Conservation (phyloP, 108 stramenopile species). For the Nitzschia sp. region DNA sequence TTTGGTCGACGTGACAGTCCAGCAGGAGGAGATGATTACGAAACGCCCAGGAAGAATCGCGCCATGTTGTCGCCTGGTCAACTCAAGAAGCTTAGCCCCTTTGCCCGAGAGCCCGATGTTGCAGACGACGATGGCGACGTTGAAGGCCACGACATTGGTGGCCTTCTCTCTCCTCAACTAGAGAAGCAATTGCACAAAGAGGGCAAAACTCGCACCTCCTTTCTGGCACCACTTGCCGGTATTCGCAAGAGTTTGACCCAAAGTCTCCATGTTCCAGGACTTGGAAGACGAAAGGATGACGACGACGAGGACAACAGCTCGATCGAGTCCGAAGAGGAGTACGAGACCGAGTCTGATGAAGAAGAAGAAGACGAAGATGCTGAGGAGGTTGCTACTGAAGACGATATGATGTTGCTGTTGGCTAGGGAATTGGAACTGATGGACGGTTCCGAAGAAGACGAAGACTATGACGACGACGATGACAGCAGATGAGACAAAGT, state of each 20-base stretch:
- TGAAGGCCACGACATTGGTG: background rate
- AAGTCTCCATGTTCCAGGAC: background rate
- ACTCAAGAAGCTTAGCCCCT: background rate
- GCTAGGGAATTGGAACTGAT: constrained; percentile 15
- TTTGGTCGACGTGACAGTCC: background rate
- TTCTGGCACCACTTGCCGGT: constrained; percentile 4
- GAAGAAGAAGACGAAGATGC: constrained; percentile 11
- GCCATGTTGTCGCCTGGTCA: background rate
- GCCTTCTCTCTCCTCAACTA: background rate
- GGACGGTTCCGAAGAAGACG: background rate
- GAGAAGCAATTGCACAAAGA: constrained; percentile 2
- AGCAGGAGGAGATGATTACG: background rate
- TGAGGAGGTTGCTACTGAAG: constrained; percentile 11
- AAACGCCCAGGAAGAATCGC: background rate
- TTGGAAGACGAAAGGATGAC: background rate
- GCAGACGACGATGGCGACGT: background rate
- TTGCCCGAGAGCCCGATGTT: background rate
- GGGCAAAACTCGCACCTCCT: background rate
- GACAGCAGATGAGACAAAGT: background rate
- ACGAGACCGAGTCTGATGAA: background rate
- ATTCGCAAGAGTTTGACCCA: background rate
- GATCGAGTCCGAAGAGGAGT: background rate
- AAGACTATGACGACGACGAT: constrained; percentile 2
- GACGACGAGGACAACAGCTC: background rate
- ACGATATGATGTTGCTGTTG: constrained; percentile 7